These are phyloP conservation scores for Rhododendron henanense DNA, from an alignment of 148 eudicot species.

Conservation along the genomic window DNA sequence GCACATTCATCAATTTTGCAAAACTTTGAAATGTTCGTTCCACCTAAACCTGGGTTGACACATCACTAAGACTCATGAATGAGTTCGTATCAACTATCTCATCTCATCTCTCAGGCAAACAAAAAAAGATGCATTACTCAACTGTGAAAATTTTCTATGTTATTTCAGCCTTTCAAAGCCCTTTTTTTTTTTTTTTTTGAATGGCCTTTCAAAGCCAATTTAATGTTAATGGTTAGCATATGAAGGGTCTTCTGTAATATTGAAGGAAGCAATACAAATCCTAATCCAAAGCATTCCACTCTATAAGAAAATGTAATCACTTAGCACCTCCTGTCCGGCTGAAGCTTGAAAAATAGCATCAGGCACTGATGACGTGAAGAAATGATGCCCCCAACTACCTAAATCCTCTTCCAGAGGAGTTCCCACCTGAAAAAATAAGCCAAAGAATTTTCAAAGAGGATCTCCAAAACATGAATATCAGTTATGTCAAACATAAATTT, in stretches of 20 bases:
- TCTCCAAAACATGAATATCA: not conserved
- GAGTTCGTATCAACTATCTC: not conserved
- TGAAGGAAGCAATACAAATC: not conserved
- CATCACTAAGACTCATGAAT: not conserved
- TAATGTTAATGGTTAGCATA: not conserved
- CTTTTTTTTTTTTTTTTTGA: not conserved
- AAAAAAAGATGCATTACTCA: not conserved
- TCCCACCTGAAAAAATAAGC: slow-evolving; percentile 55
- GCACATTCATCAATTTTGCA: not conserved
- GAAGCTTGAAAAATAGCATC: slow-evolving; percentile 88
- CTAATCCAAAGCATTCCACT: not conserved
- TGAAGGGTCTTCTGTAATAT: not conserved
- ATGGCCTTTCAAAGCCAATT: not conserved
- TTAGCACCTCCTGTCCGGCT: slow-evolving; percentile 91
- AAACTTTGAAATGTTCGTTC: not conserved
- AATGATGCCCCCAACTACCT: slow-evolving; percentile 95
- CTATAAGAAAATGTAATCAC: not conserved
- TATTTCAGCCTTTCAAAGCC: not conserved
- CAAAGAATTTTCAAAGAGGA: not conserved
- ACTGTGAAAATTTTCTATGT: not conserved
- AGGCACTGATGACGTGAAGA: slow-evolving; percentile 60
- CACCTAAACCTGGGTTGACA: not conserved
- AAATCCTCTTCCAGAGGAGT: slow-evolving; percentile 93
- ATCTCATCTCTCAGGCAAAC: not conserved
- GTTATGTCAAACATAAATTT: not conserved